A percentile compares a stretch with the other conserved stretches of the same genome.
Conservation (phyloP, 148 eudicot species). For the Oxyria digyna region DNA sequence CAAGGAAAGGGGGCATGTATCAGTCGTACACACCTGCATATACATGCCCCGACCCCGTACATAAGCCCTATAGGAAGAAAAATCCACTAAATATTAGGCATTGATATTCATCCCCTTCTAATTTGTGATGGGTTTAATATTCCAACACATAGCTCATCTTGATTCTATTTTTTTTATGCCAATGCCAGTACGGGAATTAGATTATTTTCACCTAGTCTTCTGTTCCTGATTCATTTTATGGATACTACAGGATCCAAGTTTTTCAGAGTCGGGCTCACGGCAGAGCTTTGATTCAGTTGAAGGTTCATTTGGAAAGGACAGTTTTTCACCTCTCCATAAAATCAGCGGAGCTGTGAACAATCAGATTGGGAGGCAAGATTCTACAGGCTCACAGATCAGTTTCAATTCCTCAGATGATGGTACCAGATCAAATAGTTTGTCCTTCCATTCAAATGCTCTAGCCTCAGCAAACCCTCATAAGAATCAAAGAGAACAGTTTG, state of each 20-base stretch:
- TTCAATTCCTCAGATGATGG: constrained; percentile 14
- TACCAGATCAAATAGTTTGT: constrained; percentile 24
- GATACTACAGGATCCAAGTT: constrained; percentile 43
- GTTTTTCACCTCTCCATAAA: constrained; percentile 20
- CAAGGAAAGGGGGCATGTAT: too few species aligned
- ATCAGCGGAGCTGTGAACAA: constrained; percentile 16
- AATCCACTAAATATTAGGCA: too few species aligned
- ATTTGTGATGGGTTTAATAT: too few species aligned
- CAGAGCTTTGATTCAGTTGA: constrained; percentile 40
- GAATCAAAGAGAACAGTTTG: constrained; percentile 18
- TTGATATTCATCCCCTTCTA: too few species aligned
- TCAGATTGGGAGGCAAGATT: constrained; percentile 28
- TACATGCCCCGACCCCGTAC: too few species aligned
- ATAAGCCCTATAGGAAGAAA: too few species aligned
- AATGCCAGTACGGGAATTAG: not conserved
- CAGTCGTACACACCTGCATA: too few species aligned
- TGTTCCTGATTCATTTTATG: constrained; percentile 3
- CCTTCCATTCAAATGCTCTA: constrained; percentile 21
- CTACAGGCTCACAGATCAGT: constrained; percentile 24
- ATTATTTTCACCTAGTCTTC: not conserved
- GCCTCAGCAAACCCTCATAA: constrained; percentile 16
- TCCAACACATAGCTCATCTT: too few species aligned
- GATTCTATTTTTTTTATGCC: not conserved
- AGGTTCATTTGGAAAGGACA: constrained; percentile 33
- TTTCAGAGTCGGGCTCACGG: constrained; percentile 41